Evolutionary conservation across 2,329 filamentous ascomycete genomes (phyloP), one percentile per base, ranked within the genome.

Genomic region (Penicillium digitatum): DNA sequence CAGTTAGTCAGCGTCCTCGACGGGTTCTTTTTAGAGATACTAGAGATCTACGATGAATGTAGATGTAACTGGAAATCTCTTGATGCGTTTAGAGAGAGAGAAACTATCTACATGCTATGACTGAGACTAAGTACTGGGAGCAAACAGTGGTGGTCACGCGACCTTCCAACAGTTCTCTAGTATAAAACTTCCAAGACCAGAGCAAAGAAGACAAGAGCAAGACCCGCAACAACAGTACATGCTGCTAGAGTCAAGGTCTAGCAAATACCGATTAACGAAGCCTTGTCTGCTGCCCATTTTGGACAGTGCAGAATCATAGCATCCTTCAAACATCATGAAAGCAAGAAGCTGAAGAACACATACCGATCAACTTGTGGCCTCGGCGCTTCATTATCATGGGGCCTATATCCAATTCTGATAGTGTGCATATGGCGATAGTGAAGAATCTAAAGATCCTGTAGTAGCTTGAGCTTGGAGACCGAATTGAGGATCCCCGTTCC

Each of bases 401-500:
- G 34, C 46, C 24, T 55, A 52, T 54, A 54, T 26, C 14, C 22
- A 1, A 11, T 20, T 48, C 39, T 54, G 58, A 57, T 59, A 50
- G 47, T 54, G 55, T 57, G 54, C 51, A 60, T 49, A 7, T 22
- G 52, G 57, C 49, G 29, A 49, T 39, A 53, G 54, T 55, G 46
- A 37, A 44, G 27, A 27, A 34, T 53, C 27, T 29, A 38, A 38
- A 26, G 48, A 46, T 48, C 42, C 39, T 60, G 59, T 59, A 63
- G 51, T 55, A 56, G 49, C 46, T 54, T 54, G 48, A 47, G 47
- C n/a, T 53, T 34, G 18, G 31, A 24, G 32, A 54, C 54, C 55
- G 52, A 55, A 59, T 60, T 39, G 29, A 51, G 35, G 26, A 62
- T 56, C 61, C 61, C 56, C 57, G 59, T 53, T 35, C 52, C 32